Conservation (phyloP, 2,329 filamentous ascomycete genomes). For the Ceratocystis ficicola region DNA sequence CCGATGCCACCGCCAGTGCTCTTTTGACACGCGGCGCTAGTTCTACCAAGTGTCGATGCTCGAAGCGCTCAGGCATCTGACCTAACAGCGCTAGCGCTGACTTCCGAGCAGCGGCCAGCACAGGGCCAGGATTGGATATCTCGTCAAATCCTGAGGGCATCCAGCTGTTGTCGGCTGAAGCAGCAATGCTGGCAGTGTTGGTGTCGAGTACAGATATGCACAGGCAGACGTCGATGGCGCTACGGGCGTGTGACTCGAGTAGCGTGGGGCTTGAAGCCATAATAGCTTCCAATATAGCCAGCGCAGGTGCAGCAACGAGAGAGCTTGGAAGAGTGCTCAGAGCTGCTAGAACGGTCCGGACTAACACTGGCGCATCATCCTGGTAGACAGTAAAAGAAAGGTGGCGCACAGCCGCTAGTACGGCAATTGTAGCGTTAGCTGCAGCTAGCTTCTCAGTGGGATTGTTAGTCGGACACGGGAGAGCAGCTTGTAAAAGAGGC, state of each 20-base stretch:
- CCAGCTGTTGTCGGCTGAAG: conserved; percentile 26
- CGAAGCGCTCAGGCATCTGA: conserved; percentile 38
- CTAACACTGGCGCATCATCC: conserved; percentile 37
- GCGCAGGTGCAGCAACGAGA: conserved; percentile 37
- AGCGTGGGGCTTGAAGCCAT: conserved; percentile 36
- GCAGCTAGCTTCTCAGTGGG: conserved; percentile 27
- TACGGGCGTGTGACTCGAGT: conserved; percentile 38
- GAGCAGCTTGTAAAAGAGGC: conserved; percentile 36
- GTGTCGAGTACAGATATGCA: conserved; percentile 30
- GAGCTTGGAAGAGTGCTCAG: conserved; percentile 34
- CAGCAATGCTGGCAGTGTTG: conserved; percentile 26
- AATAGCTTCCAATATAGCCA: conserved; percentile 39
- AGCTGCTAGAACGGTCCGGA: conserved; percentile 39
- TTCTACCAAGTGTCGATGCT: conserved; percentile 36
- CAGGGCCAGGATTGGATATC: not conserved
- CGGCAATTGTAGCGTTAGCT: conserved; percentile 36
- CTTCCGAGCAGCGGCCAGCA: conserved; percentile 10
- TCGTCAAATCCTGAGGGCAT: conserved; percentile 25
- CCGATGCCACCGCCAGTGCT: conserved; percentile 40
- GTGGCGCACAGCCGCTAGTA: conserved; percentile 39
- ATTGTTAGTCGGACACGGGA: conserved; percentile 27
- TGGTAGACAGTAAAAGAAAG: conserved; percentile 41
- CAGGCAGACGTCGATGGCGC: conserved; percentile 37
- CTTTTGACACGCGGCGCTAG: conserved; percentile 36
- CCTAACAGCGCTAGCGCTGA: conserved; percentile 33